phyloP scores from a whole-genome alignment of 2,329 filamentous ascomycete genomes.

The Diaporthe vexans region DNA sequence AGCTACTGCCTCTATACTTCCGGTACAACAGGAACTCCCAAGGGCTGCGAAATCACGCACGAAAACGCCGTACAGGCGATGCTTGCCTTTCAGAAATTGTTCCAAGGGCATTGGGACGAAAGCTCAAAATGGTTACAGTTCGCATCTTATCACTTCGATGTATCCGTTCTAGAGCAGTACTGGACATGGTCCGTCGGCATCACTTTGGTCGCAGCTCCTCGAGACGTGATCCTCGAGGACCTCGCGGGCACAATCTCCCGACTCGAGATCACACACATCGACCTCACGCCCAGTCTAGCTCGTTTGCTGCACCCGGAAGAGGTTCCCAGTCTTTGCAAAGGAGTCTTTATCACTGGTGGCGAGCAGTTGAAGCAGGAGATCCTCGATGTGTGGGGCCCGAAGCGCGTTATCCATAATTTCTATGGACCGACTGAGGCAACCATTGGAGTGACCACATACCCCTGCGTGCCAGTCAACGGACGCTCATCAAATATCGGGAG shows the following conservation, averaged over 20 bases:
- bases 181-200: slow-evolving; percentile 97
- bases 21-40: slow-evolving; percentile 87
- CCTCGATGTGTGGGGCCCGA: slow-evolving; percentile 85
- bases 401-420: slow-evolving; percentile 89
- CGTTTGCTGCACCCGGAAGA: slow-evolving; percentile 83
- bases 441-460: slow-evolving; percentile 92
- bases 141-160: slow-evolving; percentile 94
- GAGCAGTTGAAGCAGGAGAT: slow-evolving; percentile 92
- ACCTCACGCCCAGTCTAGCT: slow-evolving; percentile 90
- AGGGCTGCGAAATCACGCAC: slow-evolving; percentile 90
- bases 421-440: slow-evolving; percentile 94
- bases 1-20: slow-evolving; percentile 92
- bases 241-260: slow-evolving; percentile 79
- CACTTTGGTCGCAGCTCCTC: slow-evolving; percentile 83
- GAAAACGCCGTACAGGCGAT: slow-evolving; percentile 92
- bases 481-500: slow-evolving; percentile 89
- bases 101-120: slow-evolving; percentile 79
- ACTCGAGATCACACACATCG: slow-evolving; percentile 88
- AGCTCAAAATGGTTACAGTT: slow-evolving; percentile 91
- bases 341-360: slow-evolving; percentile 94
- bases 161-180: slow-evolving; percentile 93
- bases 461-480: slow-evolving; percentile 82
- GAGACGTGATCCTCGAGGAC: slow-evolving; percentile 89
- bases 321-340: slow-evolving; percentile 82
- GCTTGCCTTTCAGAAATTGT: slow-evolving; percentile 86